Evolutionary conservation across 495 filamentous ascomycete genomes (phyloP).

Genomic region (Evansstolkia leycettana): DNA sequence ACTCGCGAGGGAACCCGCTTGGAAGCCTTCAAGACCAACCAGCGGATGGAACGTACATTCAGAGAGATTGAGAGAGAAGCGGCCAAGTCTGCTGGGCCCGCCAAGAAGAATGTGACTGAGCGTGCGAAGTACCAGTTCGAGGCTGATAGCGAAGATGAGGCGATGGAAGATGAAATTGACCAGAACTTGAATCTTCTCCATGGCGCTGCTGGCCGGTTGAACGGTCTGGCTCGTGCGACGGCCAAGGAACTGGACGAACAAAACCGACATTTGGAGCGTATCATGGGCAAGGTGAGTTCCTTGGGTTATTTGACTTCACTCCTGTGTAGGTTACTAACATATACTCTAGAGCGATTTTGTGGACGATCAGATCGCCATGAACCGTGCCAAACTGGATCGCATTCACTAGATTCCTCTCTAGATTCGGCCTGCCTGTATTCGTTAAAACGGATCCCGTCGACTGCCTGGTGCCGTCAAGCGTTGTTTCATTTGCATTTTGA

Average conservation of each 20-base stretch:
- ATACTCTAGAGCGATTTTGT: slow-evolving; percentile 49
- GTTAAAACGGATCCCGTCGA: slow-evolving; percentile 8
- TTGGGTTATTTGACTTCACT: background rate
- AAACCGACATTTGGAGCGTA: slow-evolving; percentile 61
- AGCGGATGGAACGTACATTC: slow-evolving; percentile 49
- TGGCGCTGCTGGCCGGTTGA: slow-evolving; percentile 48
- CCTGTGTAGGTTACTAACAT: slow-evolving; percentile 1
- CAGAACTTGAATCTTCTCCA: slow-evolving; percentile 48
- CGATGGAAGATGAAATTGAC: slow-evolving; percentile 64
- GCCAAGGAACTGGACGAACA: slow-evolving; percentile 63
- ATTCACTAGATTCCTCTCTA: slow-evolving; percentile 30
- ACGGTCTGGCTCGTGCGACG: slow-evolving; percentile 55
- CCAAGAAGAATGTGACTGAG: slow-evolving; percentile 49
- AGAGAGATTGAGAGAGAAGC: slow-evolving; percentile 36
- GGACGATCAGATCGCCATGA: slow-evolving; percentile 60
- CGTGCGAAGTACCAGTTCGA: slow-evolving; percentile 69
- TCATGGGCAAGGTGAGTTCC: slow-evolving; percentile 51
- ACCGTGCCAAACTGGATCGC: slow-evolving; percentile 50
- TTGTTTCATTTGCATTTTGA: background rate
- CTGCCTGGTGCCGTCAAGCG: slow-evolving; percentile 20
- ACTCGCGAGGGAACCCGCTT: slow-evolving; percentile 53
- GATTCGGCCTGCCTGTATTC: slow-evolving; percentile 1
- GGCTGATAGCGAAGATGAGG: slow-evolving; percentile 63
- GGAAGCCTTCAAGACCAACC: slow-evolving; percentile 44
- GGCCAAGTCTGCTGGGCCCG: slow-evolving; percentile 18